Percentiles rank a stretch among this genome's conserved stretches.
phyloP scores from a whole-genome alignment of 2,329 filamentous ascomycete species.

The Sporothrix sp. region DNA sequence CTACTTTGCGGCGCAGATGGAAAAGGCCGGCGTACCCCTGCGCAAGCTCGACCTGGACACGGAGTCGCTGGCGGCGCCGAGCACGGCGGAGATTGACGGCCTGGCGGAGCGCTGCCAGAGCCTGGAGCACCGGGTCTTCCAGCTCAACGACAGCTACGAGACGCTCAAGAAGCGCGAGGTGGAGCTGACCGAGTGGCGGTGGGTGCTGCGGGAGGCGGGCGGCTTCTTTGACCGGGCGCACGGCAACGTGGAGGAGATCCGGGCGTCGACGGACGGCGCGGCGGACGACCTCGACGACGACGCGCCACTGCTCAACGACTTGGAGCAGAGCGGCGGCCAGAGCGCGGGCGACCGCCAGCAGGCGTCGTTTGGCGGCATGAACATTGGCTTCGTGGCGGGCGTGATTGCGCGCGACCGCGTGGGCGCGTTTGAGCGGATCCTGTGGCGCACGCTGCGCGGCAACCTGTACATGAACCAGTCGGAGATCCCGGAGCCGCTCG shows the following conservation, averaged over 20 bases:
- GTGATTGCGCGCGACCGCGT: slow-evolving; percentile 91
- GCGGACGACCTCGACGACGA: slow-evolving; percentile 55
- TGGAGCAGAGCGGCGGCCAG: slow-evolving; percentile 55
- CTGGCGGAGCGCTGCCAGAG: slow-evolving; percentile 85
- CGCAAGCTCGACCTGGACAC: slow-evolving; percentile 85
- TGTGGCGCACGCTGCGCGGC: slow-evolving; percentile 93
- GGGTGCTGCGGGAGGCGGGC: slow-evolving; percentile 91
- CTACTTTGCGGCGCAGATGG: slow-evolving; percentile 94
- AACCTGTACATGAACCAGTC: slow-evolving; percentile 99
- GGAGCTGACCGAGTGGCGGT: slow-evolving; percentile 95
- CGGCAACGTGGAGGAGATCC: slow-evolving; percentile 92
- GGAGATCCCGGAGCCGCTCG: slow-evolving; percentile 86
- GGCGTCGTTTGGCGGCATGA: slow-evolving; percentile 90
- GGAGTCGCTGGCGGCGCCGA: slow-evolving; percentile 75
- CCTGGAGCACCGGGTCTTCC: slow-evolving; percentile 82
- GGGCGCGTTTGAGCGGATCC: slow-evolving; percentile 88
- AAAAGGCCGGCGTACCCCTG: slow-evolving; percentile 78
- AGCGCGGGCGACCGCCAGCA: slow-evolving; percentile 34
- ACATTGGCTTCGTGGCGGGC: slow-evolving; percentile 96
- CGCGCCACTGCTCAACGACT: slow-evolving; percentile 82
- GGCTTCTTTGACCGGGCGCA: slow-evolving; percentile 96
- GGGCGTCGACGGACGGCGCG: slow-evolving; percentile 61
- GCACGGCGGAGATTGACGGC: slow-evolving; percentile 92
- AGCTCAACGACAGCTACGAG: slow-evolving; percentile 96
- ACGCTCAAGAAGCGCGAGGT: slow-evolving; percentile 96